Conservation (phyloP, 2,329 filamentous ascomycete species). For the Fusarium caatingaense region DNA sequence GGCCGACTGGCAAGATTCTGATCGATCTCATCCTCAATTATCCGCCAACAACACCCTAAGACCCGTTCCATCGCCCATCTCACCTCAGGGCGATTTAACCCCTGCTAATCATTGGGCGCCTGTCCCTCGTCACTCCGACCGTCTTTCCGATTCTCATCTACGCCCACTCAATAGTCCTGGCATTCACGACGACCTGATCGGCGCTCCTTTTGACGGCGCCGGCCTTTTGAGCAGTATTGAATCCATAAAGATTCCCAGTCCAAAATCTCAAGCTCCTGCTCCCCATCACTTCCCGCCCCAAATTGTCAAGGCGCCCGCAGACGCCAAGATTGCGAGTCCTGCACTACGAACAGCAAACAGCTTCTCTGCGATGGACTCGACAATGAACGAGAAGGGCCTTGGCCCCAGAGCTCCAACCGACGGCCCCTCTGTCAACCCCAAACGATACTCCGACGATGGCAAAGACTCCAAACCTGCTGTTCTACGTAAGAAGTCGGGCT, state of each 20-base stretch:
- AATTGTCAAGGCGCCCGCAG: slow-evolving; percentile 63
- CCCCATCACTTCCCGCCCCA: slow-evolving; percentile 49
- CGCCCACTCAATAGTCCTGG: slow-evolving; percentile 42
- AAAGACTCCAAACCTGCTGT: slow-evolving; percentile 71
- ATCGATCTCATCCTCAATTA: slow-evolving; percentile 46
- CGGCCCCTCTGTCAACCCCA: slow-evolving; percentile 63
- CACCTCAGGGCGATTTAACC: slow-evolving; percentile 60
- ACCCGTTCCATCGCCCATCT: slow-evolving; percentile 60
- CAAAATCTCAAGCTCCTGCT: slow-evolving; percentile 41
- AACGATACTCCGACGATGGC: slow-evolving; percentile 83
- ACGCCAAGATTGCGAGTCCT: slow-evolving; percentile 63
- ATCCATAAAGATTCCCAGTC: slow-evolving; percentile 57
- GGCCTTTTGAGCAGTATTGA: slow-evolving; percentile 71
- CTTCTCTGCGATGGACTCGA: slow-evolving; percentile 52
- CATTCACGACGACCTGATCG: slow-evolving; percentile 68
- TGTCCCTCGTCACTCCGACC: slow-evolving; percentile 45
- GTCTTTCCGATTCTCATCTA: slow-evolving; percentile 46
- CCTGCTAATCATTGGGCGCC: slow-evolving; percentile 49
- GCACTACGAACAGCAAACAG: slow-evolving; percentile 74
- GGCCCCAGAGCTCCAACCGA: slow-evolving; percentile 55
- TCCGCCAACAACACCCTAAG: slow-evolving; percentile 57
- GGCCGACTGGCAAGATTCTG: slow-evolving; percentile 57
- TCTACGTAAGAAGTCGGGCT: slow-evolving; percentile 85
- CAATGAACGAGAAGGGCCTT: slow-evolving; percentile 53
- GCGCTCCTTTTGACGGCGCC: slow-evolving; percentile 73